A percentile compares a stretch with the other conserved stretches of the same genome.
These are phyloP conservation scores for Termitomyces sp. DNA, from an alignment of 768 basidiomycete genomes.

Conservation along the genomic window DNA sequence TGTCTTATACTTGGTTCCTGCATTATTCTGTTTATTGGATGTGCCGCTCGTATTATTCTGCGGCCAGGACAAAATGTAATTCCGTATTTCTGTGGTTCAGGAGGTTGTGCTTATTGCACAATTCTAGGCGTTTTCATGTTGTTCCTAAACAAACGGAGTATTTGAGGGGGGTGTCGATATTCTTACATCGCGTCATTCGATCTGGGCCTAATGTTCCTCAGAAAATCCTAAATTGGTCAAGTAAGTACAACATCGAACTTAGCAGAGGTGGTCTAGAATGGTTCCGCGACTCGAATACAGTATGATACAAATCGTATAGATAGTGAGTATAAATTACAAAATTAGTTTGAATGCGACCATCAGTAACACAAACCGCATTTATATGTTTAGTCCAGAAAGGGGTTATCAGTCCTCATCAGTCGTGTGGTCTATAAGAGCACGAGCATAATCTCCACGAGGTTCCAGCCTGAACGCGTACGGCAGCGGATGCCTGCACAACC, in stretches of 20 bases:
- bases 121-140: background rate
- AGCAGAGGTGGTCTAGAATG: background rate
- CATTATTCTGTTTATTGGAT: background rate
- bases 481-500: conserved; percentile 22
- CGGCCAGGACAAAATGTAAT: background rate
- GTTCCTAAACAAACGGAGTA: background rate
- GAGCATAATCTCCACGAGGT: conserved; percentile 22
- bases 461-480: conserved; percentile 27
- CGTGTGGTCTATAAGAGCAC: conserved; percentile 25
- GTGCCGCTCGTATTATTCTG: background rate
- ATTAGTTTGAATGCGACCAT: background rate
- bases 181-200: too few species aligned
- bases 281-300: background rate
- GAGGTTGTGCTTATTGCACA: background rate
- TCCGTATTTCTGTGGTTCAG: background rate
- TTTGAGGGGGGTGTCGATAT: background rate
- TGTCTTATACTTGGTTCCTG: background rate
- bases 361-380: too few species aligned
- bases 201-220: too few species aligned
- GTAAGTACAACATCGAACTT: background rate
- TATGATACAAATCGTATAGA: background rate
- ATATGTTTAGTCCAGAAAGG: background rate
- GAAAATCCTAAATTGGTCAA: too few species aligned
- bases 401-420: background rate
- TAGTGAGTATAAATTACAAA: background rate